Evolutionary conservation across 2,329 filamentous ascomycete genomes (phyloP).

Genomic region (Aureobasidium subglaciale): DNA sequence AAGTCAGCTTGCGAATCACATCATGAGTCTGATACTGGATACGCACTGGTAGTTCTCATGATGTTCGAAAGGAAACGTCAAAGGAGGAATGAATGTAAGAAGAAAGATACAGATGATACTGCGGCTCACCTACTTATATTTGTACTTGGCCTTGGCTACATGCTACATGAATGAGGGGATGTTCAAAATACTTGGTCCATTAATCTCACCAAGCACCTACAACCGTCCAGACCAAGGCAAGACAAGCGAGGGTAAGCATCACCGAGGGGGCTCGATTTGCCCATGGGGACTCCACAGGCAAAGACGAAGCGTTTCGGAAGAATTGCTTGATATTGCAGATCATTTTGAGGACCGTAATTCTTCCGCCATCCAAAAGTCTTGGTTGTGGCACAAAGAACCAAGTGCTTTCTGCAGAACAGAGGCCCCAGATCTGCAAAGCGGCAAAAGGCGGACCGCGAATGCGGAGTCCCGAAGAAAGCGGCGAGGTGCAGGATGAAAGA

Average conservation of each 20-base stretch:
- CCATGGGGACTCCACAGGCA: conserved; percentile 2
- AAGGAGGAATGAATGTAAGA: not conserved
- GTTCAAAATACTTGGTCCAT: not conserved
- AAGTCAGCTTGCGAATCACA: not conserved
- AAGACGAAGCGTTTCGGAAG: conserved; percentile 10
- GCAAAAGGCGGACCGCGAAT: not conserved
- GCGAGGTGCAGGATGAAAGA: not conserved
- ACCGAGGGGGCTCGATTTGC: not conserved
- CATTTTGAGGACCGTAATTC: not conserved
- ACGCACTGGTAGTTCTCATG: not conserved
- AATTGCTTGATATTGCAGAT: conserved; percentile 13
- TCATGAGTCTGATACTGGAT: not conserved
- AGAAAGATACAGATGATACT: not conserved
- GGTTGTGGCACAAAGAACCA: not conserved
- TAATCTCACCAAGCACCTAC: not conserved
- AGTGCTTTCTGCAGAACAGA: not conserved
- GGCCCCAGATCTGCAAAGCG: conserved; percentile 7
- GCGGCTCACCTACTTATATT: not conserved
- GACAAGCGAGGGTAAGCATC: conserved; percentile 5
- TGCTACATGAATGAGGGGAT: not conserved
- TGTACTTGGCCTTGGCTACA: not conserved
- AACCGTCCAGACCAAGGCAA: not conserved
- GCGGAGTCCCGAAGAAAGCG: not conserved
- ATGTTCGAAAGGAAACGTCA: not conserved
- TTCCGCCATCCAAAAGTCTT: not conserved